Evolutionary conservation across 441 rosid species (phyloP), one percentile per base, ranked within the genome.

Genomic region (Raphanus hybrid): DNA sequence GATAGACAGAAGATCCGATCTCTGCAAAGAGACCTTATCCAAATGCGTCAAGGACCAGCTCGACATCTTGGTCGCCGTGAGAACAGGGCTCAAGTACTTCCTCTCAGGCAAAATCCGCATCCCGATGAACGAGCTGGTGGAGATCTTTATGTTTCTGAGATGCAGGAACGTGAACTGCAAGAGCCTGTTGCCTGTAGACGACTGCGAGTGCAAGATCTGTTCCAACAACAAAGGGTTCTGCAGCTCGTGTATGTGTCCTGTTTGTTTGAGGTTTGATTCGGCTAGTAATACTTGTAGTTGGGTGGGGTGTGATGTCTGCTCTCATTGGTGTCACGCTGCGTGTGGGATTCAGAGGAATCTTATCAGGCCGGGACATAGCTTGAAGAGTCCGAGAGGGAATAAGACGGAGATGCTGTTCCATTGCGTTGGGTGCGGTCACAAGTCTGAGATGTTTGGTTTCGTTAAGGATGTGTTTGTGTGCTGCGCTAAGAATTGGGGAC

Each of bases 281-380:
- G 99, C 99, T 11, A 91, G 57, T 76, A 93, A 96, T 78, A 96
- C 99, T 45, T 96, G 99, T 84, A 93, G 97, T 88, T 96, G 99
- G 99, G 98, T 96, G 67, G 98, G 99, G 0, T 96, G 99, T 79
- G 99, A 96, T 76, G 96, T 90, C 3, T 96, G 99, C 78, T 92
- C 97, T 34, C 99, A 96, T 85, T 96, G 99, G 99, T 96, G 98
- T 78, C 99, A 96, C 74, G 94, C 97, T 60, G 89, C 89, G 4
- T 96, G 99, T 80, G 99, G 99, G 11, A 82, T 92, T 76, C 92
- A 89, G 81, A 85, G 80, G 82, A 93, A 90, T 82, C 88, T 93
- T 37, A 92, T 96, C 63, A 91, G 85, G 71, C 93, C 94, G 1
- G 98, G 93, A 67, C 93, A 84, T 18, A 91, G 91, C 84, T 80